Conservation (phyloP, 208 protist species). For the Novymonas esmeraldas region DNA sequence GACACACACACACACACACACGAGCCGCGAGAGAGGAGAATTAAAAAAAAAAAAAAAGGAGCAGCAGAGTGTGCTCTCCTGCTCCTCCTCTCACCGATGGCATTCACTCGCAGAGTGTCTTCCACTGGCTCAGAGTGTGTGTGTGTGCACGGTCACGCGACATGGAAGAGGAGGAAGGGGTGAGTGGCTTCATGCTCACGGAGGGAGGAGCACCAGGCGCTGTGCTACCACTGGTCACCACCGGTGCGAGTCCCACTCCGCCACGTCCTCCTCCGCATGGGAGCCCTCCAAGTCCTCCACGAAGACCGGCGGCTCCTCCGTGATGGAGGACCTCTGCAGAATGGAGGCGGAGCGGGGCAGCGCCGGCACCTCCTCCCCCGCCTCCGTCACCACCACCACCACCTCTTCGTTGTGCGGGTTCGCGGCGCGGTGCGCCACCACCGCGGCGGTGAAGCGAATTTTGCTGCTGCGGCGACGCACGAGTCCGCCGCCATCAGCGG, state of each 20-base stretch:
- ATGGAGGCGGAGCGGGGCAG: constrained; percentile 24
- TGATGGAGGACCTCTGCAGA: constrained; percentile 20
- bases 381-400: constrained; percentile 1
- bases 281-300: constrained; percentile 3
- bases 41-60: no score
- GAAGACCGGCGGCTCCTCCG: neutral
- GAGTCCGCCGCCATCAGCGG: neutral
- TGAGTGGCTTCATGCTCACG: no score
- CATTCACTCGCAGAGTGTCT: no score
- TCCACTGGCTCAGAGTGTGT: no score
- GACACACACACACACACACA: neutral
- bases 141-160: no score
- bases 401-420: constrained; percentile 27
- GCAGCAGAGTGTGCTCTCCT: no score
- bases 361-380: constrained; percentile 20
- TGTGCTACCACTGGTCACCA: no score
- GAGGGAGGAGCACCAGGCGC: no score
- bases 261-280: neutral
- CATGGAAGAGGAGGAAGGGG: no score
- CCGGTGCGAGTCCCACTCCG: neutral
- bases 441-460: constrained; percentile 20
- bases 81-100: no score
- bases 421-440: neutral
- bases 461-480: constrained; percentile 10
- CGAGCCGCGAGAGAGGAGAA: no score